Conservation (phyloP, 805 yeast species). For the Metschnikowia kofuensis region DNA sequence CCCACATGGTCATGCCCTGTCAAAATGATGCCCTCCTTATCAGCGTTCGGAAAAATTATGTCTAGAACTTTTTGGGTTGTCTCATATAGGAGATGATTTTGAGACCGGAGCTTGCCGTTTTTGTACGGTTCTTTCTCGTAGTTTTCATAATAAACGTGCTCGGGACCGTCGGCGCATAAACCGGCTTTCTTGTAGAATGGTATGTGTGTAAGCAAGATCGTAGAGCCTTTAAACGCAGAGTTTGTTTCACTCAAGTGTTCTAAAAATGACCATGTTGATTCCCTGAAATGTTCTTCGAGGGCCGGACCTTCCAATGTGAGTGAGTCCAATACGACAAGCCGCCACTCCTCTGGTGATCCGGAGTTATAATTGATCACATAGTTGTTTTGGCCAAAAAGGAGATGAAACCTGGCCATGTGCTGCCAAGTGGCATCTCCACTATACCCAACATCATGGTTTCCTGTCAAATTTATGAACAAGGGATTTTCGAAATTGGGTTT, state of each 20-base stretch:
- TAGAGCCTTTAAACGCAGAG: constrained; percentile 62
- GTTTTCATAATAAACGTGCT: constrained; percentile 44
- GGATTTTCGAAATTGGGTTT: constrained; percentile 50
- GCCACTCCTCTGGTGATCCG: constrained; percentile 69
- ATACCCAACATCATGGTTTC: constrained; percentile 96
- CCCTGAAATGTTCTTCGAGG: constrained; percentile 64
- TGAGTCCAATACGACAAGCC: constrained; percentile 85
- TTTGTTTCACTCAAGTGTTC: constrained; percentile 51
- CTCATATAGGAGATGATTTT: constrained; percentile 74
- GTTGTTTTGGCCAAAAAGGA: constrained; percentile 80
- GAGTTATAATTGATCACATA: constrained; percentile 70
- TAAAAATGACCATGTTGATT: constrained; percentile 72
- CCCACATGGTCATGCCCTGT: constrained; percentile 98
- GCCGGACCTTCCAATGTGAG: constrained; percentile 89
- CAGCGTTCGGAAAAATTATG: constrained; percentile 60
- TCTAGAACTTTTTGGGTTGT: constrained; percentile 66
- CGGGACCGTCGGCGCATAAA: constrained; percentile 83
- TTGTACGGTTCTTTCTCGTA: constrained; percentile 64
- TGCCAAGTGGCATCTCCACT: constrained; percentile 92
- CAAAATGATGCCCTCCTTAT: constrained; percentile 71
- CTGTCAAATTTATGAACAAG: constrained; percentile 78
- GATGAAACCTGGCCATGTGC: constrained; percentile 75
- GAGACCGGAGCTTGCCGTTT: constrained; percentile 70
- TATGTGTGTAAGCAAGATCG: constrained; percentile 82
- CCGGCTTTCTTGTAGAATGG: constrained; percentile 85